phyloP scores from a whole-genome alignment of 257 asterid genomes.

The Nicotiana undulata region DNA sequence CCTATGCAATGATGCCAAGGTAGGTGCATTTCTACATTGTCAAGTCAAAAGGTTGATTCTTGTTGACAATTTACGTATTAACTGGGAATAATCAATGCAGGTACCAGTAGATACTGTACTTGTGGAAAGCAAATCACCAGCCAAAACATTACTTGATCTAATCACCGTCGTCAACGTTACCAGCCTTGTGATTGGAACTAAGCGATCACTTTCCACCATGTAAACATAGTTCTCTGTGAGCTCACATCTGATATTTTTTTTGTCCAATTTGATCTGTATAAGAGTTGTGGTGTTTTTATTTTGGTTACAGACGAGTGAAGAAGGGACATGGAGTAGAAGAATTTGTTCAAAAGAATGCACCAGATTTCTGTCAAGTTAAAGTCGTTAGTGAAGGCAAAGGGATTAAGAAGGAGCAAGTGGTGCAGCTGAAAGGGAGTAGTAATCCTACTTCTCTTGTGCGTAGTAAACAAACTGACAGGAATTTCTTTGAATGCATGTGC shows the following conservation, averaged over 20 bases:
- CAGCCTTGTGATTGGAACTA: constrained; percentile 56
- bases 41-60: neutral
- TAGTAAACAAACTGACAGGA: constrained; percentile 24
- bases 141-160: constrained; percentile 64
- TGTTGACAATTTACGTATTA: neutral
- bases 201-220: constrained; percentile 3
- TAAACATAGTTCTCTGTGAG: neutral
- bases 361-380: constrained; percentile 50
- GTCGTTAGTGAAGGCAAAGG: constrained; percentile 30
- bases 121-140: constrained; percentile 67
- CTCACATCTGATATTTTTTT: too few species aligned
- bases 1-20: constrained; percentile 65
- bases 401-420: neutral
- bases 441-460: neutral
- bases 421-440: neutral
- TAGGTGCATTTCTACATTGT: constrained; percentile 3
- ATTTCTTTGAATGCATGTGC: constrained; percentile 59
- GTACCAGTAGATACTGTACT: constrained; percentile 73
- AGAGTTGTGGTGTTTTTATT: too few species aligned
- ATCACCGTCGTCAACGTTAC: constrained; percentile 55
- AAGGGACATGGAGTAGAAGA: constrained; percentile 59
- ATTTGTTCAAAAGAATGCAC: constrained; percentile 62
- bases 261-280: too few species aligned
- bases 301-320: constrained; percentile 37
- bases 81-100: constrained; percentile 12